These are phyloP conservation scores for Polytrichum formosum DNA, from an alignment of 225 moss, liverwort and hornwort species.

Conservation along the genomic window DNA sequence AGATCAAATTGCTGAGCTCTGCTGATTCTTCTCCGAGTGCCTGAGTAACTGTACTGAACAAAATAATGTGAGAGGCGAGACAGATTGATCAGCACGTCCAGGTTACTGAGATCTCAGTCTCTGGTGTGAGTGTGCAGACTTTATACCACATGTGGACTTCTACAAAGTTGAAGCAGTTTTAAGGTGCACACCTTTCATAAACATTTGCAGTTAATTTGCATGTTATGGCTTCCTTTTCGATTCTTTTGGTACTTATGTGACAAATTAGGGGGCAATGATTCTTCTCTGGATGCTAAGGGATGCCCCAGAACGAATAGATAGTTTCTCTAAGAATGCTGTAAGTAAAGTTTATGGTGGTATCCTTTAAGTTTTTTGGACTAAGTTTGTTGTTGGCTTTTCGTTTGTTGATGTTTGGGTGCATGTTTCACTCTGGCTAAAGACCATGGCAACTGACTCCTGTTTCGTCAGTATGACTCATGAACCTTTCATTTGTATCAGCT, in stretches of 20 bases:
- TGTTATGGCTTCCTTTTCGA: too few relatives aligned
- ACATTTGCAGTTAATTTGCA: neutral
- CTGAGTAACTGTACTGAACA: neutral
- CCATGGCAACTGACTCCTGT: slow-evolving; percentile 61
- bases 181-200: slow-evolving; percentile 30
- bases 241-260: neutral
- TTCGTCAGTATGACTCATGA: slow-evolving; percentile 35
- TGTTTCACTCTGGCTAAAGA: slow-evolving; percentile 25
- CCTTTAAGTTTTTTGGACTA: slow-evolving; percentile 2
- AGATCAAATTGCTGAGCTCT: neutral
- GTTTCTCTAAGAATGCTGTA: neutral
- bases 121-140: slow-evolving; percentile 22
- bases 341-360: neutral
- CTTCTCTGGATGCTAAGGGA: neutral
- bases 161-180: too few relatives aligned
- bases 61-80: slow-evolving; percentile 2
- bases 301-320: too few relatives aligned
- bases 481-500: neutral
- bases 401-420: slow-evolving; percentile 23
- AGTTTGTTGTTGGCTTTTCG: slow-evolving; percentile 8
- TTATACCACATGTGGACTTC: slow-evolving; percentile 61
- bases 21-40: neutral
- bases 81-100: neutral
- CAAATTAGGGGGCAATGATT: neutral
- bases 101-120: slow-evolving; percentile 5